Percentiles rank a stretch among this genome's conserved stretches.
These are phyloP conservation scores for Picea abies DNA, from an alignment of 83 land plant genomes.

Conservation along the genomic window DNA sequence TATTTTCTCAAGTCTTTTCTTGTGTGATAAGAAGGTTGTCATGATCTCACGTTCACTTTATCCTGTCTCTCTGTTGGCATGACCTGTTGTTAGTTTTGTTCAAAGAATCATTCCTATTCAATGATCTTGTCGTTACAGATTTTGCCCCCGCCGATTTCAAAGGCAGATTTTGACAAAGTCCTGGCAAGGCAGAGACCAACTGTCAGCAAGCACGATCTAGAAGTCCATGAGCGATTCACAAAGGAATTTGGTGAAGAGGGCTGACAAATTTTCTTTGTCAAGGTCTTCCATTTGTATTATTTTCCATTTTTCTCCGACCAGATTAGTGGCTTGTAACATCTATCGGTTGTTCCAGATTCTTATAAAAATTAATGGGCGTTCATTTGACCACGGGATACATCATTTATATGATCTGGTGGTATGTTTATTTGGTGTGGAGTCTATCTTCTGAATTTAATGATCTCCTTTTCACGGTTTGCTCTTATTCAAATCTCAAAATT, in stretches of 20 bases:
- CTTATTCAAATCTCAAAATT: too few relatives aligned
- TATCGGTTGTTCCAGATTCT: too few relatives aligned
- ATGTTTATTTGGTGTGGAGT: too few relatives aligned
- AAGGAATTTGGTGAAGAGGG: constrained; percentile 99
- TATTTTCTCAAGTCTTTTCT: constrained; percentile 18
- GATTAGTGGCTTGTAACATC: too few relatives aligned
- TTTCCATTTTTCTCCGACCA: too few relatives aligned
- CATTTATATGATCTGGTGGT: too few relatives aligned
- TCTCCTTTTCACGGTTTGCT: too few relatives aligned
- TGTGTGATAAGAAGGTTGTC: background rate
- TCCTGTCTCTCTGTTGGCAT: background rate
- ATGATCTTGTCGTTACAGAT: constrained; percentile 50
- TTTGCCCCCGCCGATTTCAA: constrained; percentile 88
- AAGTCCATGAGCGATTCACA: constrained; percentile 93
- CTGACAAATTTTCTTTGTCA: constrained; percentile 22
- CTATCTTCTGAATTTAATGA: too few relatives aligned
- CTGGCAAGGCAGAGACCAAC: constrained; percentile 96
- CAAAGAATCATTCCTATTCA: background rate
- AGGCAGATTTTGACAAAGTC: constrained; percentile 91
- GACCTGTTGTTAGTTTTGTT: background rate
- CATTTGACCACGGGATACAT: too few relatives aligned
- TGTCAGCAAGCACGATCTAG: constrained; percentile 90
- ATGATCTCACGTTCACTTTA: background rate
- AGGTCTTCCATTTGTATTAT: background rate
- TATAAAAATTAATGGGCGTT: too few relatives aligned